Evolutionary conservation across 805 yeast genomes (phyloP).

Genomic region (Suhomyces faveliae): DNA sequence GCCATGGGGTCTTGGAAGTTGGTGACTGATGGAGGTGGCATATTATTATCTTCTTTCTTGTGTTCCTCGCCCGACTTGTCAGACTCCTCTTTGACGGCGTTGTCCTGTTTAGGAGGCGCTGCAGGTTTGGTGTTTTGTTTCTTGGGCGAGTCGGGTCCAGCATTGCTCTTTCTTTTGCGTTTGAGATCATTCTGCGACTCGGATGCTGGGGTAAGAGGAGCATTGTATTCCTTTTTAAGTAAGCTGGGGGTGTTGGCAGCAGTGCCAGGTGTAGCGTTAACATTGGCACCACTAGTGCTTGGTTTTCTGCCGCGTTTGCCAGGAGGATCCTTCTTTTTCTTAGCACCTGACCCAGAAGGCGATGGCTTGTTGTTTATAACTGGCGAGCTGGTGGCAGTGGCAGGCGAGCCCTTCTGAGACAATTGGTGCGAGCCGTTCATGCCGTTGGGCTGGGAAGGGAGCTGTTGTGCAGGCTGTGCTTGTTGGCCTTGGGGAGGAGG

Average conservation of each 20-base stretch:
- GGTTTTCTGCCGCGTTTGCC: slow-evolving; percentile 34
- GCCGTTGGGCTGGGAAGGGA: not conserved
- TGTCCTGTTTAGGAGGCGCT: slow-evolving; percentile 19
- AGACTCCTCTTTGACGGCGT: slow-evolving; percentile 26
- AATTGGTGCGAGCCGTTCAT: not conserved
- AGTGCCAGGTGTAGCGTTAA: slow-evolving; percentile 11
- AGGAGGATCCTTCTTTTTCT: slow-evolving; percentile 32
- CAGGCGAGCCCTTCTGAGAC: slow-evolving; percentile 21
- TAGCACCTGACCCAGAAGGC: slow-evolving; percentile 21
- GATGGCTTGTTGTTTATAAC: slow-evolving; percentile 33
- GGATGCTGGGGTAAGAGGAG: slow-evolving; percentile 43
- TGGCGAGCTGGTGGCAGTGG: slow-evolving; percentile 32
- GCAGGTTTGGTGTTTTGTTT: slow-evolving; percentile 19
- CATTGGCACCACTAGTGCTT: slow-evolving; percentile 19
- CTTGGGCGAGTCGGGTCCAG: slow-evolving; percentile 36
- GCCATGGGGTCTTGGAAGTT: slow-evolving; percentile 20
- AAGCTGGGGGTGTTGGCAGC: slow-evolving; percentile 20
- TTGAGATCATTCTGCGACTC: slow-evolving; percentile 29
- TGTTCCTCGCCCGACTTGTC: slow-evolving; percentile 20
- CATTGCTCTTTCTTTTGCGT: slow-evolving; percentile 29
- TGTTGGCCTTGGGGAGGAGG: slow-evolving; percentile 22
- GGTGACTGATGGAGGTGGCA: slow-evolving; percentile 22
- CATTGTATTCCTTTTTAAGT: slow-evolving; percentile 36
- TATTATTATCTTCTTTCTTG: slow-evolving; percentile 18
- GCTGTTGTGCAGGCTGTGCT: slow-evolving; percentile 13